phyloP scores from a whole-genome alignment of 2,329 filamentous ascomycete species.

The Penicillium paneum region DNA sequence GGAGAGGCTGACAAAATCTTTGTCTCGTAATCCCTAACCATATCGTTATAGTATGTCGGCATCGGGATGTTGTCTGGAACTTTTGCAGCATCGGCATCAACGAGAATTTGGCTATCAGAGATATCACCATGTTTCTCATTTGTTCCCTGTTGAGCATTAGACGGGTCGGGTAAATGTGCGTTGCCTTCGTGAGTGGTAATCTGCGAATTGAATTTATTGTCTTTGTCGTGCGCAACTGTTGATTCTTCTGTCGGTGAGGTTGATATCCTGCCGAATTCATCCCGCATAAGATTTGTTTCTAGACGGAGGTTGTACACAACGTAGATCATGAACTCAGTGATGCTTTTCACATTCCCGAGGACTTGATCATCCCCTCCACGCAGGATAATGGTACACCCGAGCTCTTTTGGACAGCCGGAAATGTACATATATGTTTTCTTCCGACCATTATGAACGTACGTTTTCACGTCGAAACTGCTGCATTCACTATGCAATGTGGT shows the following conservation, averaged over 20 bases:
- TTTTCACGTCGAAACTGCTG: conserved; percentile 89
- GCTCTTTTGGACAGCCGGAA: conserved; percentile 80
- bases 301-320: conserved; percentile 97
- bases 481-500: conserved; percentile 73
- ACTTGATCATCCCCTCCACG: conserved; percentile 71
- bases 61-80: conserved; percentile 76
- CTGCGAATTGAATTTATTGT: conserved; percentile 8
- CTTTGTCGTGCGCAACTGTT: conserved; percentile 5
- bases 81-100: conserved; percentile 39
- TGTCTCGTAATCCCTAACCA: conserved; percentile 89
- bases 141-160: conserved; percentile 14
- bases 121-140: conserved; percentile 17
- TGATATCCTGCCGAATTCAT: conserved; percentile 85
- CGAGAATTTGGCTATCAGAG: conserved; percentile 15
- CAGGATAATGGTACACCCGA: conserved; percentile 92
- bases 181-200: not conserved
- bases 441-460: conserved; percentile 77
- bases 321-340: conserved; percentile 98
- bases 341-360: conserved; percentile 78
- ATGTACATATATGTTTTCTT: conserved; percentile 97
- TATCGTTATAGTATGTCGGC: conserved; percentile 90
- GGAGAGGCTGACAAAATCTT: conserved; percentile 93
- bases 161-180: not conserved
- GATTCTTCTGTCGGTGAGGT: conserved; percentile 53
- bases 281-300: conserved; percentile 88